Evolutionary conservation across 495 filamentous ascomycete species (phyloP), one percentile per base, ranked within the genome.

Genomic region (Polyplosphaeria fusca): DNA sequence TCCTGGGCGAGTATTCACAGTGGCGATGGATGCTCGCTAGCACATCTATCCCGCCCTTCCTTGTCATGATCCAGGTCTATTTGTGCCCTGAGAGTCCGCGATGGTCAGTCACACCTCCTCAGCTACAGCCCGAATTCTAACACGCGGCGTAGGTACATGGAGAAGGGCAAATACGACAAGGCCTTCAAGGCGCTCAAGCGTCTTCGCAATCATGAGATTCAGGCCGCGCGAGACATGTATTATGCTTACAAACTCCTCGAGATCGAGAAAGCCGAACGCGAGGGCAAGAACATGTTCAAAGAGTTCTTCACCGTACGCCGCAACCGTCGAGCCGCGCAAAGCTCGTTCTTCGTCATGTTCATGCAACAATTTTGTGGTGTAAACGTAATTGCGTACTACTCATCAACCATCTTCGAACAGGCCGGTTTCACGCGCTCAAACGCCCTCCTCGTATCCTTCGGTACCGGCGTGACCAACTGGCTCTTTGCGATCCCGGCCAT

Each of bases 391-490:
- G 77, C 79, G 14, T 81, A 82, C 63, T 82, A 80, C 63, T 73
- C 71, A 3, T 75, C 71, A 5, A 69, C 74, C 45, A 82, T 84
- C 45, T 84, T 84, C 62, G 58, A 74, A 23, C 69, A 75, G 26
- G 70, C 73, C 22, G 71, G 73, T 13, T 81, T 86, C 66, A 69
- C 68, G 24, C 72, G 75, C 0, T 73, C 79, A 23, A 64, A 69
- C 5, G 85, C 88, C 0, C 76, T 93, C 14, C 68, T 71, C 2
- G 85, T 84, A 9, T 88, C 85, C 12, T 71, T 93, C 2, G 89
- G 87, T 5, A 88, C 83, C 65, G 88, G 88, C 11, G 72, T 88
- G n/a, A 79, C 89, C 65, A 48, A 48, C 45, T 48, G 27, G 23
- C 5, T 48, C 26, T 7, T 7, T 35, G 30, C 30, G 14, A 7